Percentiles rank a stretch among this genome's conserved stretches.
Evolutionary conservation across 192 early-diverging fungal genomes (phyloP).

Genomic region (Mycoemilia scoparia): DNA sequence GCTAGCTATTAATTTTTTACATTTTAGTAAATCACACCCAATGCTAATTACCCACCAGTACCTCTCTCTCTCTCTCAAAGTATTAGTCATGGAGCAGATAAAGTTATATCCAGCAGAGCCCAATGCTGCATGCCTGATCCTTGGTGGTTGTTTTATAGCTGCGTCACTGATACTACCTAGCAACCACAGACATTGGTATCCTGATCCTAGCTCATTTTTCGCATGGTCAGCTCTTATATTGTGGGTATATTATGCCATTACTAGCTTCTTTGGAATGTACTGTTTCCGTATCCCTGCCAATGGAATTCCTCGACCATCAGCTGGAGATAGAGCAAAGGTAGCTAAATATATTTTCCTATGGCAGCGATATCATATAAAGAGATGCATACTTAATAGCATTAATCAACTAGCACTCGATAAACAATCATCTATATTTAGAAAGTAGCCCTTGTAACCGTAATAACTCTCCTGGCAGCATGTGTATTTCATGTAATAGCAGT

Average conservation of each 20-base stretch:
- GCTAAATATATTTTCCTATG: no score
- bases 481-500: slow-evolving; percentile 6
- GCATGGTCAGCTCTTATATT: slow-evolving; percentile 7
- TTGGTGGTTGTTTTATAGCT: slow-evolving; percentile 16
- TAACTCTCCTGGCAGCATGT: slow-evolving; percentile 3
- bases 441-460: slow-evolving; percentile 2
- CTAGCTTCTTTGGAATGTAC: slow-evolving; percentile 19
- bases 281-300: slow-evolving; percentile 8
- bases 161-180: slow-evolving; percentile 16
- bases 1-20: no score
- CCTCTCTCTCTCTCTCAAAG: no score
- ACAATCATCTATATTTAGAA: no score
- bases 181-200: slow-evolving; percentile 18
- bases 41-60: no score
- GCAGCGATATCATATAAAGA: no score
- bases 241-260: slow-evolving; percentile 17
- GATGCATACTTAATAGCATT: no score
- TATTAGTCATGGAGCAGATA: no score
- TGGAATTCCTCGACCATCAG: not conserved
- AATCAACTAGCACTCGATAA: no score
- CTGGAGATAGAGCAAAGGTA: no score
- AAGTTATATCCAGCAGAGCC: slow-evolving; percentile 20
- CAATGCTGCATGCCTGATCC: slow-evolving; percentile 21
- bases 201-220: slow-evolving; percentile 13
- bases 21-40: no score